These are phyloP conservation scores for Xylariaceae sp. DNA, from an alignment of 2,329 filamentous ascomycete genomes.

Conservation along the genomic window DNA sequence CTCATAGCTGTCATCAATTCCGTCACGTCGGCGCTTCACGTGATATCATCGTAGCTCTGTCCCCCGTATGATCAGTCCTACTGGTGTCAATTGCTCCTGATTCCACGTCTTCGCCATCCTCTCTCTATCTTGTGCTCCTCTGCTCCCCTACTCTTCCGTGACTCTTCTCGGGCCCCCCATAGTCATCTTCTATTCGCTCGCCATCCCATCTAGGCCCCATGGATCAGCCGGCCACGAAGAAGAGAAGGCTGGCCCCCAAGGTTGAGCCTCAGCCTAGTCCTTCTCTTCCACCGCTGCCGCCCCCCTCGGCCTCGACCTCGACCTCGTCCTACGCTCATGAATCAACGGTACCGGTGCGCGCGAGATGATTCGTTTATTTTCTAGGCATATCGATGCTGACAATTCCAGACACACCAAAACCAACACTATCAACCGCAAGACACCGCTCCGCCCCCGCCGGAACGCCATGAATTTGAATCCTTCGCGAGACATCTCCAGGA, in stretches of 20 bases:
- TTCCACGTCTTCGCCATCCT: not conserved
- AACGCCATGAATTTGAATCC: conserved; percentile 60
- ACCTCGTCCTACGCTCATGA: conserved; percentile 27
- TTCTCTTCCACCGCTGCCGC: conserved; percentile 25
- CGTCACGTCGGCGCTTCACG: conserved; percentile 3
- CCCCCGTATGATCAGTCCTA: not conserved
- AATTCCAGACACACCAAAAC: conserved; percentile 20
- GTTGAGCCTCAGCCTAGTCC: conserved; percentile 32
- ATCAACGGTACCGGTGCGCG: conserved; percentile 23
- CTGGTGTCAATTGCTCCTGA: conserved; percentile 14
- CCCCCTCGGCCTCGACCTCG: conserved; percentile 17
- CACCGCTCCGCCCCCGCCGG: conserved; percentile 31
- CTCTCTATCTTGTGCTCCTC: not conserved
- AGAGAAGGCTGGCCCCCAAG: conserved; percentile 36
- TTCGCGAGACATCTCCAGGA: conserved; percentile 64
- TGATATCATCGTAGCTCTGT: conserved; percentile 7
- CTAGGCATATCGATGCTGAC: conserved; percentile 15
- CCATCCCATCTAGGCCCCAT: conserved; percentile 17
- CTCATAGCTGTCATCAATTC: conserved; percentile 10
- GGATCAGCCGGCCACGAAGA: conserved; percentile 38
- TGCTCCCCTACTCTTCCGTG: not conserved
- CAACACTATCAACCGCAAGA: conserved; percentile 31
- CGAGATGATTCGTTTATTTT: conserved; percentile 3
- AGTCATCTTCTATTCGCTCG: not conserved
- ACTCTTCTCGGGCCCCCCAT: not conserved